Base-by-base conservation (phyloP, 1,139 yeast species). In the Saccharomyces pastorianus region DNA sequence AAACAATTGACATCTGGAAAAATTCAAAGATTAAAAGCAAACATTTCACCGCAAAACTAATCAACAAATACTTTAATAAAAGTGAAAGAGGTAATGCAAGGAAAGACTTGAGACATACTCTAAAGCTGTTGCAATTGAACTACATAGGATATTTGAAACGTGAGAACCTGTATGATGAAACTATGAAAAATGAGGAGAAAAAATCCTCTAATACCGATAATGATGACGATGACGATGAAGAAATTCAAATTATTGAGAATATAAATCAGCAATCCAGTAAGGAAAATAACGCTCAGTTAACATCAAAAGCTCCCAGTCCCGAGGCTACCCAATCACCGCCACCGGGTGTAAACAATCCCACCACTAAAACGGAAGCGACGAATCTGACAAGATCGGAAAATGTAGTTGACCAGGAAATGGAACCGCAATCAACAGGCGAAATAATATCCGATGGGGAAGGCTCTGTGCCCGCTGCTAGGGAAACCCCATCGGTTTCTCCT, bases 1-100 rank as follows among this genome's bases (percentile, higher is more conserved):
- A 66, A 47, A 81, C 88, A 56, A 75, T 83, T 44, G 66, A 69
- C 34, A 62, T 80, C 11, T 84, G 90, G 88, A 70, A 72, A 55
- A 63, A 61, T 47, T 56, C 67, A 46, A 65, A 59, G 51, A 60
- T 61, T 50, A 60, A 59, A 55, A 67, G 61, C 53, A 64, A 54
- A 42, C 42, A 38, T 38, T 31, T 53, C 8, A 52, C 56, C 32
- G 58, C 59, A 17, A 60, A 56, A 56, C 46, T 54, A 25, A 55
- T 67, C 0, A 65, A 64, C 26, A 60, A 57, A 25, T 64, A 72
- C 47, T 78, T 77, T 57, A 66, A 69, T 31, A 70, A 66, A 27
- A 64, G 63, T 5, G 75, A 72, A 46, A 65, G 78, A 51, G 68
- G 67, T 32, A 58, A 59, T 4, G 68, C 78, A 53, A 67, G 83